These are phyloP conservation scores for Leccinum fibrillosum DNA, from an alignment of 768 basidiomycete genomes.

Conservation along the genomic window DNA sequence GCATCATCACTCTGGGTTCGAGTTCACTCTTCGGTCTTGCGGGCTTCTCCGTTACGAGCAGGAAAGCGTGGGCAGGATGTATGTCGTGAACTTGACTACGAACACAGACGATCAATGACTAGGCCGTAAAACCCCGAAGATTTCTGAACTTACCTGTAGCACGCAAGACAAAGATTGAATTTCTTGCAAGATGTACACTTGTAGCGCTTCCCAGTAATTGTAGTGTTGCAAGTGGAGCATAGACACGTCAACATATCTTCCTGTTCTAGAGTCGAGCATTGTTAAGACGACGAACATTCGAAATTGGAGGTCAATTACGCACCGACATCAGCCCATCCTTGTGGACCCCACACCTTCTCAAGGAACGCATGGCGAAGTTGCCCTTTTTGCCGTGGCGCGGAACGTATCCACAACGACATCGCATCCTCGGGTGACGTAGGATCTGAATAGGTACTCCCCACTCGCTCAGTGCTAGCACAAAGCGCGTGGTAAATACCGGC, in stretches of 20 bases:
- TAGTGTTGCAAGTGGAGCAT: conserved; percentile 80
- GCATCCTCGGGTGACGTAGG: conserved; percentile 56
- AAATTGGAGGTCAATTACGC: conserved; percentile 27
- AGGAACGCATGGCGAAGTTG: conserved; percentile 79
- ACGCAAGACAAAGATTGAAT: conserved; percentile 78
- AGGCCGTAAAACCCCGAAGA: conserved; percentile 6
- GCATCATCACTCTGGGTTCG: conserved; percentile 29
- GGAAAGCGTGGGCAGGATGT: conserved; percentile 86
- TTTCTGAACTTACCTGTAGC: conserved; percentile 58
- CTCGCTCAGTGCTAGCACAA: conserved; percentile 42
- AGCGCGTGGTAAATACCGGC: conserved; percentile 79
- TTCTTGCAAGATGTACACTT: conserved; percentile 82
- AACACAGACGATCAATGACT: background rate
- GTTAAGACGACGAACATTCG: background rate
- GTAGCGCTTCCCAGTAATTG: conserved; percentile 63
- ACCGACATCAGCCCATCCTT: conserved; percentile 91
- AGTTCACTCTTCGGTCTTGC: conserved; percentile 39
- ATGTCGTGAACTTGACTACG: conserved; percentile 84
- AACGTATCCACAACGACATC: conserved; percentile 57
- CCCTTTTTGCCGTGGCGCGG: conserved; percentile 70
- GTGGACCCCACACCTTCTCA: conserved; percentile 82
- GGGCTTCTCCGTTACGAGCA: conserved; percentile 69
- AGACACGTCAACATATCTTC: conserved; percentile 59
- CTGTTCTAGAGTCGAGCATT: conserved; percentile 50
- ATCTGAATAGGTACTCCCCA: conserved; percentile 24